phyloP scores from a whole-genome alignment of 768 basidiomycete species.

The Lentinus tigrinus region DNA sequence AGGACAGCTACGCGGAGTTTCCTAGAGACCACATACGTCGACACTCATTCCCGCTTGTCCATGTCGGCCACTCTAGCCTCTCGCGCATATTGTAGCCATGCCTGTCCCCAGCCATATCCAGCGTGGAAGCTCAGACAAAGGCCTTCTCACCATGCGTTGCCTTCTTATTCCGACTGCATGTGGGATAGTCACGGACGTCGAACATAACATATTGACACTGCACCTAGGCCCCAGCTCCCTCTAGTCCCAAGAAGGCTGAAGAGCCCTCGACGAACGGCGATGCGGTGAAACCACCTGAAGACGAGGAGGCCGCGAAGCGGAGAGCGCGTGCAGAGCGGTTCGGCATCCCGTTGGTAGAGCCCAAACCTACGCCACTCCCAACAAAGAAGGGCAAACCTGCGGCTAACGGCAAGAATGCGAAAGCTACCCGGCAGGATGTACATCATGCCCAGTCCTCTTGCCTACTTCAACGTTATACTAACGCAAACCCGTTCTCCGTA shows the following conservation, averaged over 20 bases:
- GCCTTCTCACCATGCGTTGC: constrained; percentile 1
- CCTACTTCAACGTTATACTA: too few relatives aligned
- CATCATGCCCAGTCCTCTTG: neutral
- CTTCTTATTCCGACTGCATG: too few relatives aligned
- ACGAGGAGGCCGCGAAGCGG: constrained; percentile 56
- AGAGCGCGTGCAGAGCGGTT: constrained; percentile 68
- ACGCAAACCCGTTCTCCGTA: neutral
- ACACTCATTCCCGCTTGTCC: too few relatives aligned
- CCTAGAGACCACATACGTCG: too few relatives aligned
- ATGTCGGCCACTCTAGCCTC: too few relatives aligned
- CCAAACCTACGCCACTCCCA: constrained; percentile 29
- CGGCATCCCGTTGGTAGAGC: constrained; percentile 59
- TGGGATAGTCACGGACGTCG: too few relatives aligned
- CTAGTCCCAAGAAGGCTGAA: neutral
- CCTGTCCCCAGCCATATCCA: too few relatives aligned
- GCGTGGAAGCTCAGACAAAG: constrained; percentile 19
- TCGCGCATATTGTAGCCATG: too few relatives aligned
- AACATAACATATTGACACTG: neutral
- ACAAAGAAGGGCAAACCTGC: neutral
- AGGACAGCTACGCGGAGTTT: too few relatives aligned
- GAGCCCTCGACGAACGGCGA: neutral
- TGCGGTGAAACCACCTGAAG: constrained; percentile 26
- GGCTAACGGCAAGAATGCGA: constrained; percentile 4
- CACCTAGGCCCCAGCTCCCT: neutral
- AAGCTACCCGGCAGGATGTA: constrained; percentile 13